Evolutionary conservation across 805 yeast species (phyloP).

Genomic region (Wickerhamomyces silvicola): DNA sequence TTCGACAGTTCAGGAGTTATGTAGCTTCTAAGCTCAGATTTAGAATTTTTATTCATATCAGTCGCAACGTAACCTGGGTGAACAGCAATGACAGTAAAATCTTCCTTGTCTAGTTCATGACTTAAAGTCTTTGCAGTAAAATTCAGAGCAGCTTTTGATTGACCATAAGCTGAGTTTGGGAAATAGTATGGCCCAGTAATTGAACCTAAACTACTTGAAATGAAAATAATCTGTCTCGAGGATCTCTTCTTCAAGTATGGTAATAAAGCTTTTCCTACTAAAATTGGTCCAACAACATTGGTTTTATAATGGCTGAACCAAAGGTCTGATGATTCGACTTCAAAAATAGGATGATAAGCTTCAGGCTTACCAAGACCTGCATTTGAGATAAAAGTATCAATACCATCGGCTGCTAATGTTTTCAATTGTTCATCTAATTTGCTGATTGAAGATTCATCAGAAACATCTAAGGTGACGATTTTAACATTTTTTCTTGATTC

Average conservation of each 20-base stretch:
- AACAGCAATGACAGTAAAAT: constrained; percentile 24
- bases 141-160: constrained; percentile 33
- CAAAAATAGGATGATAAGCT: neutral
- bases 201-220: constrained; percentile 24
- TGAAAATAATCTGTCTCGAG: constrained; percentile 21
- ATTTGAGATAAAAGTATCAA: constrained; percentile 23
- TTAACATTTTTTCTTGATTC: constrained; percentile 14
- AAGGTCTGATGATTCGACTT: constrained; percentile 1
- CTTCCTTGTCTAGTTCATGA: constrained; percentile 20
- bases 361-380: constrained; percentile 18
- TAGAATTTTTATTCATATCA: constrained; percentile 22
- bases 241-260: constrained; percentile 17
- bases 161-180: constrained; percentile 27
- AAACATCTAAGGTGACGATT: constrained; percentile 19
- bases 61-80: constrained; percentile 35
- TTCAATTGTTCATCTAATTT: constrained; percentile 9
- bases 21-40: constrained; percentile 3
- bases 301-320: constrained; percentile 13
- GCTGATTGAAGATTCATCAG: constrained; percentile 12
- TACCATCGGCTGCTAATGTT: constrained; percentile 12
- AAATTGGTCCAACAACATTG: constrained; percentile 23
- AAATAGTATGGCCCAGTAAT: constrained; percentile 10
- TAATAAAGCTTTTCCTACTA: constrained; percentile 12
- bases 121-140: constrained; percentile 23
- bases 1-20: constrained; percentile 1